These are phyloP conservation scores for Schoenoplectus tabernaemontani DNA, from an alignment of 202 grass and related monocot genomes.

Conservation along the genomic window DNA sequence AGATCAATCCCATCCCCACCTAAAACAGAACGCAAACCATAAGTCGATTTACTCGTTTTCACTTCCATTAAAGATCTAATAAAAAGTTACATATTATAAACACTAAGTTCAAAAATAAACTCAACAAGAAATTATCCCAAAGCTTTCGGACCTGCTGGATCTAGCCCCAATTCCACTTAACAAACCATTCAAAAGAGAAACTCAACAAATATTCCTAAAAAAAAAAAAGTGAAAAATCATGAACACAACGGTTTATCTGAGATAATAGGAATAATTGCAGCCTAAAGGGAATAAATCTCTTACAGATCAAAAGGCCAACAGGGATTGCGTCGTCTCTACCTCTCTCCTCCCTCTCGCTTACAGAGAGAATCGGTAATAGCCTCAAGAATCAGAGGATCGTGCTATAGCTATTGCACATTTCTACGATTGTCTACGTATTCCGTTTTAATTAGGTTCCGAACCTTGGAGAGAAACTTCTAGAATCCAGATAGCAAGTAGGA, in stretches of 20 bases:
- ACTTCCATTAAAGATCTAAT: not conserved
- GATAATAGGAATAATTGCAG: slow-evolving; percentile 6
- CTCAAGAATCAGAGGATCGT: not conserved
- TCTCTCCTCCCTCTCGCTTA: slow-evolving; percentile 13
- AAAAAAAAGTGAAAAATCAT: not conserved
- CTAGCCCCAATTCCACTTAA: slow-evolving; percentile 16
- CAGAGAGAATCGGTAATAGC: slow-evolving; percentile 8
- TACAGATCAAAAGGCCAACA: slow-evolving; percentile 25
- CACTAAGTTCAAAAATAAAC: not conserved
- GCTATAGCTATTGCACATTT: not conserved
- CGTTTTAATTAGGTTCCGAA: not conserved
- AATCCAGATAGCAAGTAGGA: not conserved
- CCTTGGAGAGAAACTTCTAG: slow-evolving; percentile 8
- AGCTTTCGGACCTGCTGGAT: not conserved
- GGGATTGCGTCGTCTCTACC: slow-evolving; percentile 1
- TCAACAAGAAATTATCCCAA: not conserved
- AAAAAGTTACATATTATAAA: not conserved
- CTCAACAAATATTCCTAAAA: not conserved
- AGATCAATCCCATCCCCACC: not conserved
- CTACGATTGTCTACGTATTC: slow-evolving; percentile 10
- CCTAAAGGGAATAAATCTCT: slow-evolving; percentile 2
- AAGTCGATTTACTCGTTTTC: not conserved
- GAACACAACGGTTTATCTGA: slow-evolving; percentile 6
- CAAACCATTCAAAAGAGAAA: not conserved
- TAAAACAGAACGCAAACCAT: not conserved